These are phyloP conservation scores for Auriscalpium microsporum DNA, from an alignment of 768 basidiomycete genomes.

Conservation along the genomic window DNA sequence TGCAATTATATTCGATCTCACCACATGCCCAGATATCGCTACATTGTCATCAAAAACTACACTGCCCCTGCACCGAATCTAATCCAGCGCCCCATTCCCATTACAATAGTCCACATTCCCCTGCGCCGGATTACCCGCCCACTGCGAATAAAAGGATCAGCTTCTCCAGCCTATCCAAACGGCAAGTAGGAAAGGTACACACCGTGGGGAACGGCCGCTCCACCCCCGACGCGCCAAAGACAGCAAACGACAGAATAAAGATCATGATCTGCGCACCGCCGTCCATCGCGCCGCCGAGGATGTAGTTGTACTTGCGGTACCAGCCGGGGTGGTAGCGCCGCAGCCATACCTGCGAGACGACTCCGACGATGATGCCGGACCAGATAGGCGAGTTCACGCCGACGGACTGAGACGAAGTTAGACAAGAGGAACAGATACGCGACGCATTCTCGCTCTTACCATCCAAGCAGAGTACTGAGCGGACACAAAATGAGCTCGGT, in stretches of 20 bases:
- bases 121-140: constrained; percentile 46
- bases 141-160: constrained; percentile 15
- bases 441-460: neutral
- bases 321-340: constrained; percentile 28
- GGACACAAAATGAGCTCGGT: too few species aligned
- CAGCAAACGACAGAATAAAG: constrained; percentile 55
- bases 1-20: too few species aligned
- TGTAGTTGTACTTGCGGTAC: constrained; percentile 63
- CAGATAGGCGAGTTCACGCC: constrained; percentile 48
- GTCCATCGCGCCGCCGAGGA: constrained; percentile 57
- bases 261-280: constrained; percentile 63
- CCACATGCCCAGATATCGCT: too few species aligned
- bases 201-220: constrained; percentile 39
- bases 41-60: too few species aligned
- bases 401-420: constrained; percentile 19
- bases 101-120: constrained; percentile 56
- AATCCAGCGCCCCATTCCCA: constrained; percentile 44
- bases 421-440: constrained; percentile 3
- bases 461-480: constrained; percentile 32
- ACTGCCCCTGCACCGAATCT: too few species aligned
- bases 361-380: constrained; percentile 38
- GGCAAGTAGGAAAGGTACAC: neutral
- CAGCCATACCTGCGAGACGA: constrained; percentile 42
- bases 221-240: constrained; percentile 51
- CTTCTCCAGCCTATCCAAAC: neutral